These are phyloP conservation scores for Rubroshorea leprosula DNA, from an alignment of 345 rosid genomes.

Conservation along the genomic window DNA sequence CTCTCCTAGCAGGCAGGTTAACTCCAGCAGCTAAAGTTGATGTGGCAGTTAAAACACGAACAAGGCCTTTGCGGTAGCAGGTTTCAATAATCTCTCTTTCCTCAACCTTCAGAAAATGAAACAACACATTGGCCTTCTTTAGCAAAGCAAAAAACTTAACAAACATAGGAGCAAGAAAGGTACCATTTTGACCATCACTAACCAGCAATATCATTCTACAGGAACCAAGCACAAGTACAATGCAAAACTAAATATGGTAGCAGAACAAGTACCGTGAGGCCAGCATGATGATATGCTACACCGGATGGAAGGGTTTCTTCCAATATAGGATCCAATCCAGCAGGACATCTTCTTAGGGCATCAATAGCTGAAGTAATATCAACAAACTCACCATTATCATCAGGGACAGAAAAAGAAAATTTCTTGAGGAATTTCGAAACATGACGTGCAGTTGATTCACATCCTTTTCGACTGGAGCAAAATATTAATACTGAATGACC, in stretches of 20 bases:
- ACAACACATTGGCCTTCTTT: conserved; percentile 4
- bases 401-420: conserved; percentile 33
- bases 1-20: conserved; percentile 96
- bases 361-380: conserved; percentile 72
- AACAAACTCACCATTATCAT: conserved; percentile 46
- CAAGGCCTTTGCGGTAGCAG: conserved; percentile 87
- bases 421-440: conserved; percentile 71
- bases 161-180: conserved; percentile 12
- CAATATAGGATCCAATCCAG: conserved; percentile 84
- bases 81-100: conserved; percentile 94
- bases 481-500: conserved; percentile 91
- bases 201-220: background rate
- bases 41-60: conserved; percentile 90
- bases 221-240: too few species aligned
- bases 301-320: conserved; percentile 94
- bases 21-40: conserved; percentile 99
- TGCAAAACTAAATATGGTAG: conserved; percentile 14
- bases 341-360: conserved; percentile 68
- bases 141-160: background rate
- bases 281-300: conserved; percentile 99
- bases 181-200: background rate
- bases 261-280: conserved; percentile 68
- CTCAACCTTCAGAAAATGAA: conserved; percentile 57
- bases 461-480: conserved; percentile 97
- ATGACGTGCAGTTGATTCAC: conserved; percentile 95